Evolutionary conservation across 805 yeast genomes (phyloP).

Genomic region (Candida tammaniensis): DNA sequence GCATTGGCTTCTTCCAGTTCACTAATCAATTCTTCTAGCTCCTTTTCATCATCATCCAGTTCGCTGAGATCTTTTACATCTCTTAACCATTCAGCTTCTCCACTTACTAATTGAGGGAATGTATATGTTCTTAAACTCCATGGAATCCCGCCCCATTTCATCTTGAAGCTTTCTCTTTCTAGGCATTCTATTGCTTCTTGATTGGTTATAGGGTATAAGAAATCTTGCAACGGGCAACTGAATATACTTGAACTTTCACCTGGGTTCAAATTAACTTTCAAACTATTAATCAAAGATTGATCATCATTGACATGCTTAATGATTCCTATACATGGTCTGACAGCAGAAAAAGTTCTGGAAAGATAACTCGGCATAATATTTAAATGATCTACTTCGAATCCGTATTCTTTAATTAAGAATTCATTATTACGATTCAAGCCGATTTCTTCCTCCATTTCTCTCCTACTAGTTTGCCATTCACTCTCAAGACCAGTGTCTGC

Average conservation of each 20-base stretch:
- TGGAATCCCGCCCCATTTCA: conserved; percentile 70
- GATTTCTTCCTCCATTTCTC: conserved; percentile 87
- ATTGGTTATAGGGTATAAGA: conserved; percentile 33
- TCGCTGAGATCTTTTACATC: conserved; percentile 56
- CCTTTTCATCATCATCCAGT: conserved; percentile 18
- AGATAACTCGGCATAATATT: conserved; percentile 73
- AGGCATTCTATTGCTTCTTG: conserved; percentile 20
- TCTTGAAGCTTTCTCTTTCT: conserved; percentile 30
- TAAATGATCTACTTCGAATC: conserved; percentile 59
- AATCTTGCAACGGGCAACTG: conserved; percentile 66
- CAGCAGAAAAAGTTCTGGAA: conserved; percentile 79
- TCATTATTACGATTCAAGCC: conserved; percentile 59
- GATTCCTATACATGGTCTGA: conserved; percentile 75
- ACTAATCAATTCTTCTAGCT: conserved; percentile 31
- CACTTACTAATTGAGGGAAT: conserved; percentile 51
- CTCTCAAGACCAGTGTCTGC: conserved; percentile 68
- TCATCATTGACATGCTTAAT: conserved; percentile 43
- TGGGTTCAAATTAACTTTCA: conserved; percentile 57
- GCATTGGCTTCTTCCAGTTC: conserved; percentile 8
- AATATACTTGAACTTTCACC: conserved; percentile 75
- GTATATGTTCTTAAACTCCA: conserved; percentile 64
- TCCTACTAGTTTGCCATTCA: conserved; percentile 70
- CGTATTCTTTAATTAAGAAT: conserved; percentile 40
- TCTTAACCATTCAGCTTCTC: conserved; percentile 64
- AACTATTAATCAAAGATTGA: conserved; percentile 19